Evolutionary conservation across 768 basidiomycete genomes (phyloP).

Genomic region (Tricholoma terreum): DNA sequence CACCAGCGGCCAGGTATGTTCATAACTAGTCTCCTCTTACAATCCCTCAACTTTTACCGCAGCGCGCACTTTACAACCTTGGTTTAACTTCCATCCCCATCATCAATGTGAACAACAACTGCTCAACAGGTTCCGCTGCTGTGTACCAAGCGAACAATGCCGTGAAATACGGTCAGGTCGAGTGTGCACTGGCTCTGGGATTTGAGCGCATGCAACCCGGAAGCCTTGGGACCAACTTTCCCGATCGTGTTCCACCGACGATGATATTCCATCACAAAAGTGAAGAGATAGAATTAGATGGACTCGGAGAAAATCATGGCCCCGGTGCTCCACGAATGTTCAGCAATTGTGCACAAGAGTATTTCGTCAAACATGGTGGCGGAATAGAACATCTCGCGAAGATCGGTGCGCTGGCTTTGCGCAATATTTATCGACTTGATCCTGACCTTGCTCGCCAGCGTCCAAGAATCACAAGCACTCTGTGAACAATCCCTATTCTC

Average conservation of each 20-base stretch:
- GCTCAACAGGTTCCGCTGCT: constrained; percentile 78
- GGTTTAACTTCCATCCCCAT: constrained; percentile 84
- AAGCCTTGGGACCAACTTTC: constrained; percentile 64
- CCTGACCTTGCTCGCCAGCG: constrained; percentile 35
- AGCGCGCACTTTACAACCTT: constrained; percentile 79
- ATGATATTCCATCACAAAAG: constrained; percentile 41
- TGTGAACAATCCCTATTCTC: constrained; percentile 80
- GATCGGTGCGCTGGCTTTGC: constrained; percentile 51
- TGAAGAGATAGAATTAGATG: constrained; percentile 45
- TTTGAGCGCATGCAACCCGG: constrained; percentile 85
- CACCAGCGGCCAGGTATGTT: constrained; percentile 64
- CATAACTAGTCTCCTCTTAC: neutral
- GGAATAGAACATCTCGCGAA: constrained; percentile 65
- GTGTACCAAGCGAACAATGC: constrained; percentile 70
- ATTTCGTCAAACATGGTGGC: constrained; percentile 72
- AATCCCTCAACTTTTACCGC: constrained; percentile 2
- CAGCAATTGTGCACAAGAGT: constrained; percentile 72
- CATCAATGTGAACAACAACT: constrained; percentile 86
- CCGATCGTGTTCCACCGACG: constrained; percentile 50
- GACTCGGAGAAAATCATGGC: constrained; percentile 61
- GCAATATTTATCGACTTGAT: neutral
- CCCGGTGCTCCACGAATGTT: constrained; percentile 75
- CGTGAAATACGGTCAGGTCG: constrained; percentile 65
- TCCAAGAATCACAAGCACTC: constrained; percentile 86
- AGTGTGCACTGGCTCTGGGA: constrained; percentile 79